These are phyloP conservation scores for Xerocomus nothofagi DNA, from an alignment of 1,284 basidiomycete species.

Conservation along the genomic window DNA sequence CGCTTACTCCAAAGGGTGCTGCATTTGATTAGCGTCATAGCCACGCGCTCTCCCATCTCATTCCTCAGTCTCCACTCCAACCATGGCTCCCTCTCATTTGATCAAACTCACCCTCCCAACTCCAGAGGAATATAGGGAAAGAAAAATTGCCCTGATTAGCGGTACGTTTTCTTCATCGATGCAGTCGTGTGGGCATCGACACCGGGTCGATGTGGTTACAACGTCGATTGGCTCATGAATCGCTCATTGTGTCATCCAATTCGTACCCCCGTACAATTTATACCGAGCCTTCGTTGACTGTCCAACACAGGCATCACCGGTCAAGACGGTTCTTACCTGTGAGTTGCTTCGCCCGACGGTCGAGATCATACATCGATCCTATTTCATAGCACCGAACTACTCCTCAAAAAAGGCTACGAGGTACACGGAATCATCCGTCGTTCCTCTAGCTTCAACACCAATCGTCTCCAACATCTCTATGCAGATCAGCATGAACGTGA, in stretches of 20 bases:
- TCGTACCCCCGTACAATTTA: neutral
- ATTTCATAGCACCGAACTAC: constrained; percentile 67
- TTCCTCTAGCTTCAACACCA: constrained; percentile 93
- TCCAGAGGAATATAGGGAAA: constrained; percentile 77
- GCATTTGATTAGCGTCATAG: too few relatives aligned
- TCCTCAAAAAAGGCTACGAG: constrained; percentile 85
- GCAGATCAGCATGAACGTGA: constrained; percentile 81
- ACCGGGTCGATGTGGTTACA: neutral
- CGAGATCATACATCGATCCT: constrained; percentile 15
- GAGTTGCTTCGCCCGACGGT: constrained; percentile 29
- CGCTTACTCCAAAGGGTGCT: too few relatives aligned
- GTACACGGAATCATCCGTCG: constrained; percentile 93
- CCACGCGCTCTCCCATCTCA: neutral
- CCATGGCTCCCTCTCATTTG: constrained; percentile 40
- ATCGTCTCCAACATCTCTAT: constrained; percentile 87
- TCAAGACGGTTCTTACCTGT: constrained; percentile 90
- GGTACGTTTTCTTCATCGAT: constrained; percentile 47
- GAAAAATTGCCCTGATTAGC: constrained; percentile 88
- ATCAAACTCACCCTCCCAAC: constrained; percentile 59
- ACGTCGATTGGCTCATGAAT: constrained; percentile 6
- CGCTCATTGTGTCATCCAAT: neutral
- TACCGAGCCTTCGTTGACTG: constrained; percentile 4
- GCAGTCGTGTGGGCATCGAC: neutral
- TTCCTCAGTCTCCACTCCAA: neutral
- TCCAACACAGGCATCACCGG: constrained; percentile 76